Conservation (phyloP, 1,284 basidiomycete genomes). For the Tilletia setariae region DNA sequence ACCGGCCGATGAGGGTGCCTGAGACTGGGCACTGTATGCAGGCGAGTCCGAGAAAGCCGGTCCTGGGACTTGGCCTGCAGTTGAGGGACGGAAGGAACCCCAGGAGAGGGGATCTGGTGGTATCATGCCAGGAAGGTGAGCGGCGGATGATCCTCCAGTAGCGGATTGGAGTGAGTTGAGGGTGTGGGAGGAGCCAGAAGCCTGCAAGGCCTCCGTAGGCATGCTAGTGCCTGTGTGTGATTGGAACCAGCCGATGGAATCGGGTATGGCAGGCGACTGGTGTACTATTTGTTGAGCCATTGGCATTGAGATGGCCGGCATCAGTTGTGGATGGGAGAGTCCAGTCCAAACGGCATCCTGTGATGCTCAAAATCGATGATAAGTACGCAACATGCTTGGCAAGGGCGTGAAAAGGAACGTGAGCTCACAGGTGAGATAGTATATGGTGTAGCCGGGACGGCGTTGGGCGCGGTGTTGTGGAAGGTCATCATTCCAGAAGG, state of each 20-base stretch:
- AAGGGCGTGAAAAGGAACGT: no score
- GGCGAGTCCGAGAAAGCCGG: background rate
- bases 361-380: background rate
- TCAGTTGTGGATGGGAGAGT: background rate
- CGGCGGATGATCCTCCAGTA: background rate
- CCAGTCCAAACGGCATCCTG: slow-evolving; percentile 7
- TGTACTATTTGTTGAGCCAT: background rate
- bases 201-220: background rate
- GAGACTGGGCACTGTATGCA: background rate
- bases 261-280: slow-evolving; percentile 1
- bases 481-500: slow-evolving; percentile 5
- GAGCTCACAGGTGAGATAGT: slow-evolving; percentile 8
- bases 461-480: background rate
- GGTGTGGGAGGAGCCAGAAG: background rate
- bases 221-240: background rate
- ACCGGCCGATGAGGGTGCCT: background rate
- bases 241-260: background rate
- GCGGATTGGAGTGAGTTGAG: background rate
- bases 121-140: background rate
- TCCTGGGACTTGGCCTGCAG: background rate
- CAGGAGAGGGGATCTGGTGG: background rate
- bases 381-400: background rate
- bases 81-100: background rate
- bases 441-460: background rate
- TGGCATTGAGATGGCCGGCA: slow-evolving; percentile 12